Base-by-base conservation (phyloP, 2,329 filamentous ascomycete genomes). In the Scedosporium apiospermum region DNA sequence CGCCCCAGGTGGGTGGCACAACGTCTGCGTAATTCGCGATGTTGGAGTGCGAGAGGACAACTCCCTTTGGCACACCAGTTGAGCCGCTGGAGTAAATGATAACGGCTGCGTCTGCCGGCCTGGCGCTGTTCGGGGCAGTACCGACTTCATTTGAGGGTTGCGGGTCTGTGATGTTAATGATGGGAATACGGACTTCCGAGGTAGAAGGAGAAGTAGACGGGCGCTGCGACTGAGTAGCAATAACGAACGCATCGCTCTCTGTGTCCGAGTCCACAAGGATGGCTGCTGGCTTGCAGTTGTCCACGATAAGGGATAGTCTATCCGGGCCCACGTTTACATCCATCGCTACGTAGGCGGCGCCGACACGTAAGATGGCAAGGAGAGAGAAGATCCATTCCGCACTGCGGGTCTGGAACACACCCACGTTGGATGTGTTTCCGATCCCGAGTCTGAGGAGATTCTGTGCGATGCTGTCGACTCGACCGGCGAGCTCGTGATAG, bases 11-110 rank as follows among this genome's bases (percentile, higher is more conserved):
- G 4, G 23, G 51, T 23, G 51, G 51, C 4, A 55, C 51, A 23
- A 55, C 51, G 51, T 55, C 51, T 23, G 51, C 51, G 12, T 55
- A 66, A 63, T 73, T 74, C 3, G 65, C 46, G 2, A 78, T 63
- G 21, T 65, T 68, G 3, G 55, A 59, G 60, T 77, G 73, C 0
- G 53, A 63, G 9, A 78, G 64, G 1, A 71, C 51, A 18, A 80
- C 72, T 4, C 77, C 77, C 67, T 80, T 80, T 1, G 78, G 78
- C 0, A 53, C 68, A 46, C 73, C 69, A 9, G 75, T 71, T 6
- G 69, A 68, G 44, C 72, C 68, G 61, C 71, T 69, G 16, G 69
- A 70, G 66, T 69, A 79, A 2, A 78, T 64, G 3, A 78, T 63
- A 4, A 70, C 63, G 12, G 70, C 69, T 3, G 67, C 63, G 5